These are phyloP conservation scores for Claviceps africana DNA, from an alignment of 2,329 filamentous ascomycete species.

Conservation along the genomic window DNA sequence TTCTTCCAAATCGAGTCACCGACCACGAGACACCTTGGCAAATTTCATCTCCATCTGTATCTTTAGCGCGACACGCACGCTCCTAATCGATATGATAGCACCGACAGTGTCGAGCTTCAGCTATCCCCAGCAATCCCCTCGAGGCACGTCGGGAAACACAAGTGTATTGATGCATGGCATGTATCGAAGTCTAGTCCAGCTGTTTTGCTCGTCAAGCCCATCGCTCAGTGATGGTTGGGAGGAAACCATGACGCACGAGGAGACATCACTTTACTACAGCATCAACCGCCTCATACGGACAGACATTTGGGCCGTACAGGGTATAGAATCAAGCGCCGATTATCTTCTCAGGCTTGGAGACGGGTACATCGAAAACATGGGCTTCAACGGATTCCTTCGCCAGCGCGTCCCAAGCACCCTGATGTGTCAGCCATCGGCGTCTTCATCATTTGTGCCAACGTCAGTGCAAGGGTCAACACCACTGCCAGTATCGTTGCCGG, in stretches of 20 bases:
- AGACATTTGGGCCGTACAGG: constrained; percentile 31
- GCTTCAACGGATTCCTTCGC: constrained; percentile 21
- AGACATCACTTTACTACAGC: constrained; percentile 26
- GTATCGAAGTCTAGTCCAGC: constrained; percentile 26
- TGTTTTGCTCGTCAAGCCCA: constrained; percentile 30
- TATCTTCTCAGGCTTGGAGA: constrained; percentile 37
- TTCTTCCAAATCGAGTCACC: constrained; percentile 23
- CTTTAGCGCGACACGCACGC: constrained; percentile 40
- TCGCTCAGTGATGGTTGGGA: constrained; percentile 31
- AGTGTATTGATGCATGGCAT: constrained; percentile 4
- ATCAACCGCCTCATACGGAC: constrained; percentile 32
- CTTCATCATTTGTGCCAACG: not conserved
- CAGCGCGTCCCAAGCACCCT: constrained; percentile 5
- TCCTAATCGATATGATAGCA: constrained; percentile 31
- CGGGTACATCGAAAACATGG: constrained; percentile 22
- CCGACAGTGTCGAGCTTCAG: not conserved
- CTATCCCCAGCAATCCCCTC: not conserved
- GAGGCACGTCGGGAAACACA: not conserved
- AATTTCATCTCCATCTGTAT: constrained; percentile 42
- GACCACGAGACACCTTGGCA: constrained; percentile 34
- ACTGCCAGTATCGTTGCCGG: not conserved
- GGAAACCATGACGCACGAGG: constrained; percentile 28
- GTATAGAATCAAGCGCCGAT: constrained; percentile 32
- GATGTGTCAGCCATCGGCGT: constrained; percentile 4
- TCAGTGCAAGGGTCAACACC: not conserved